These are phyloP conservation scores for Dothideomycetes sp. DNA, from an alignment of 2,329 filamentous ascomycete species.

Conservation along the genomic window DNA sequence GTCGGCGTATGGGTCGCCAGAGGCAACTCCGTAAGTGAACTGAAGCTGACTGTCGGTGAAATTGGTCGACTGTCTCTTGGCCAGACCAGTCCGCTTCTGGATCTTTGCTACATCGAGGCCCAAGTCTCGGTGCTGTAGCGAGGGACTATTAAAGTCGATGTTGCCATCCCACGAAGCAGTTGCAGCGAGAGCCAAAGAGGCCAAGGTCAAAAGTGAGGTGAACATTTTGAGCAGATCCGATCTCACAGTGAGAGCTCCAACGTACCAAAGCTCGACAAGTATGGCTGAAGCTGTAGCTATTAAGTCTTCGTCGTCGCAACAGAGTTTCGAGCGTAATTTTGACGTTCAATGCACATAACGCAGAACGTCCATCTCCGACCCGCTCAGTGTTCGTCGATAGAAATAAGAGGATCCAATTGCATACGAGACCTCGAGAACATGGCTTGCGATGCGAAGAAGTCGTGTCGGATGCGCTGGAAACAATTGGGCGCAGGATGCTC, in stretches of 20 bases:
- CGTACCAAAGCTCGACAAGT: not conserved
- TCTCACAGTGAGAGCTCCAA: not conserved
- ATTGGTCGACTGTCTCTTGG: constrained; percentile 19
- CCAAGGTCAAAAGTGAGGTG: not conserved
- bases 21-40: constrained; percentile 53
- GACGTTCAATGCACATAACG: not conserved
- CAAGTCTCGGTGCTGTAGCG: constrained; percentile 3
- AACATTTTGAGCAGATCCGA: not conserved
- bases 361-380: not conserved
- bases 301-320: not conserved
- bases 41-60: constrained; percentile 42
- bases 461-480: no score
- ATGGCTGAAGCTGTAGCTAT: not conserved
- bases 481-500: no score
- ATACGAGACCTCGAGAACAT: no score
- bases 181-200: not conserved
- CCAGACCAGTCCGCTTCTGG: constrained; percentile 1
- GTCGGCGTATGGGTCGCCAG: constrained; percentile 37
- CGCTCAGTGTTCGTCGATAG: no score
- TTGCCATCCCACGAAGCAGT: constrained; percentile 5
- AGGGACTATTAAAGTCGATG: constrained; percentile 4
- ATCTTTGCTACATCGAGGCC: constrained; percentile 2
- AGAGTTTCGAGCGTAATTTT: not conserved
- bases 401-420: no score
- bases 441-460: no score